Conservation (phyloP, 495 filamentous ascomycete genomes). For the Recurvomyces mirabilis region DNA sequence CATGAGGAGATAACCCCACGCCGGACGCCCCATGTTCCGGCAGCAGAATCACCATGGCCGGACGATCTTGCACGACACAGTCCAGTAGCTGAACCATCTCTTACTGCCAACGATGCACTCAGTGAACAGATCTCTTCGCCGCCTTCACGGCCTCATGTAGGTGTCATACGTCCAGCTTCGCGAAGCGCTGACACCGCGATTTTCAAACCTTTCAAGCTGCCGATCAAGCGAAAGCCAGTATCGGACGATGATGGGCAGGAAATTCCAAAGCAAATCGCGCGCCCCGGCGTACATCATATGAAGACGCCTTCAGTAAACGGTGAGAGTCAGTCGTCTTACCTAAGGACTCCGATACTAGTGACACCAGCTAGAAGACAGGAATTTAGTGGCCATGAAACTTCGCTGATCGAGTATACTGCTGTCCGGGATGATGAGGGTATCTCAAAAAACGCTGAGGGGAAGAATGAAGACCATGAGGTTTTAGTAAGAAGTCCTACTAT, state of each 20-base stretch:
- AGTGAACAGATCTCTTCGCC: background rate
- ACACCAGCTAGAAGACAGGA: background rate
- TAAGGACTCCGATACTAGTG: conserved; percentile 7
- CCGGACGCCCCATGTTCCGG: background rate
- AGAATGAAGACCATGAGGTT: background rate
- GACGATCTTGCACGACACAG: conserved; percentile 4
- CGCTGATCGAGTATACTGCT: background rate
- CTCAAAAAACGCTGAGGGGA: no score
- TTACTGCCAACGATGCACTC: background rate
- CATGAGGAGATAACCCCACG: background rate
- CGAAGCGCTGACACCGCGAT: background rate
- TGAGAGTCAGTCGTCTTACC: conserved; percentile 8
- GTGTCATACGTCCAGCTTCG: no score
- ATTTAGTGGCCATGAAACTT: background rate
- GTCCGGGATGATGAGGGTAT: background rate
- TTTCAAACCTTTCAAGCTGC: conserved; percentile 4
- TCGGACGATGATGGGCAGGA: no score
- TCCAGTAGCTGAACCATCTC: background rate
- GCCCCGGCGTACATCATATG: no score
- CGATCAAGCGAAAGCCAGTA: background rate
- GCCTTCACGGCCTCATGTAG: no score
- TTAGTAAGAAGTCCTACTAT: background rate
- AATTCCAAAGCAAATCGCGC: no score
- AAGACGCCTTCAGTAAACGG: no score
- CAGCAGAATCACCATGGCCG: conserved; percentile 1